Evolutionary conservation across 2,329 filamentous ascomycete genomes (phyloP).

Genomic region (Ascochyta lentis): DNA sequence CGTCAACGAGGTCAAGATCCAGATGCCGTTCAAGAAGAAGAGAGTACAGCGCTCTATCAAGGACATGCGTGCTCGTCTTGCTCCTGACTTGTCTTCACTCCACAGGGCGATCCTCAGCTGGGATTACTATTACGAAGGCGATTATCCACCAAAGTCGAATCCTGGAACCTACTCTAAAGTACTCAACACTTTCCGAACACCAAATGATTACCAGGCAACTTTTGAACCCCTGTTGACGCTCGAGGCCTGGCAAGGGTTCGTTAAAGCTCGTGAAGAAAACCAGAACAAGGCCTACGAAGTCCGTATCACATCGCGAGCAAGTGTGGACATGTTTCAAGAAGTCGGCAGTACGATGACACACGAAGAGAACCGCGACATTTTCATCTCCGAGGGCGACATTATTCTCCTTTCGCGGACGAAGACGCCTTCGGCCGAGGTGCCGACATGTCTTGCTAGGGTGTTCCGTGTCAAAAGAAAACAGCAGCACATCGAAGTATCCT

Average conservation of each 20-base stretch:
- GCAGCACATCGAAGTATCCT: slow-evolving; percentile 81
- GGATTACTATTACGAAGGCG: slow-evolving; percentile 92
- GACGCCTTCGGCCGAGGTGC: slow-evolving; percentile 71
- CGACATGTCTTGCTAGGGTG: slow-evolving; percentile 87
- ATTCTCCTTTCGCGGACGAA: slow-evolving; percentile 79
- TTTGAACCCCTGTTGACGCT: slow-evolving; percentile 90
- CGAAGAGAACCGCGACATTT: slow-evolving; percentile 72
- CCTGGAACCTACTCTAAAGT: slow-evolving; percentile 77
- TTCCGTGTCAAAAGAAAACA: slow-evolving; percentile 82
- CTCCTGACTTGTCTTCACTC: slow-evolving; percentile 83
- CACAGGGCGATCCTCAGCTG: slow-evolving; percentile 88
- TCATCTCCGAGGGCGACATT: slow-evolving; percentile 84
- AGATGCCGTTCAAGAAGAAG: slow-evolving; percentile 82
- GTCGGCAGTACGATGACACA: slow-evolving; percentile 83
- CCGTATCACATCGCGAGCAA: slow-evolving; percentile 85
- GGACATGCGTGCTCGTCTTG: slow-evolving; percentile 91
- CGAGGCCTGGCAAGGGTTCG: slow-evolving; percentile 95
- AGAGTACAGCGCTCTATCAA: slow-evolving; percentile 82
- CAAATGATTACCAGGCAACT: slow-evolving; percentile 81
- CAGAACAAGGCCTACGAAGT: slow-evolving; percentile 82
- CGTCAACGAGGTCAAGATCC: slow-evolving; percentile 44
- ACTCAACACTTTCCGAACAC: slow-evolving; percentile 76
- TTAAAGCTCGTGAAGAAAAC: slow-evolving; percentile 86
- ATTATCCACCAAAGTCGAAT: slow-evolving; percentile 77
- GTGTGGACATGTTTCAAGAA: slow-evolving; percentile 91